Evolutionary conservation across 1,139 yeast genomes (phyloP), one percentile per base, ranked within the genome.

Genomic region (Lodderomyces metapsilosis): DNA sequence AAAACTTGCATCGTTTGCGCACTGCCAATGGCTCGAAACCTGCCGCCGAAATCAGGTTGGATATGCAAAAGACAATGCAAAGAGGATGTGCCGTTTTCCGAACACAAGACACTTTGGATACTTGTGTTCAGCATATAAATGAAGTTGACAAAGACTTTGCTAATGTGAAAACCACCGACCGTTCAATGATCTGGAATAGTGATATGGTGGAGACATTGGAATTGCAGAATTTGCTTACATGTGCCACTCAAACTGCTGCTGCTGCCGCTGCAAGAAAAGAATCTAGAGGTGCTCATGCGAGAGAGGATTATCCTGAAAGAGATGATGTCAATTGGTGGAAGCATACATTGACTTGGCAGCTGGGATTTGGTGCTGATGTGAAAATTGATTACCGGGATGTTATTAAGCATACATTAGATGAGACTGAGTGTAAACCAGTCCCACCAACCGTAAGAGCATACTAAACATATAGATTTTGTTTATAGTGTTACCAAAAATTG

Each of bases 261-360:
- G 82, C 96, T 47, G 98, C 98, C 40, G 91, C 92, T 49, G 95
- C 89, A 43, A 88, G 98, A 78, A 84, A 76, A 62, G 98, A 92
- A 75, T 89, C 97, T 37, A 88, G 98, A 77, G 98, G 98, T 74
- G 98, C 98, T 39, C 98, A 92, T 61, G 98, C 98, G 50, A 85
- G 98, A 75, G 98, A 92, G 69, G 98, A 92, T 68, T 91, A 70
- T 74, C 97, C 95, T 57, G 84, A 82, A 48, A 88, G 98, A 81
- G 96, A 92, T 61, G 98, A 92, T 64, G 88, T 64, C 48, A 75
- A 88, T 76, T 92, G 98, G 98, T 88, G 89, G 94, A 91, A 91
- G 76, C 98, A 92, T 71, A 80, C 97, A 40, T 75, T 92, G 62
- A 88, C 97, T 40, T 92, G 94, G 88, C 98, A 92, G 74, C 59